phyloP scores from a whole-genome alignment of 2,329 filamentous ascomycete genomes.

The Neoascochyta sp. region DNA sequence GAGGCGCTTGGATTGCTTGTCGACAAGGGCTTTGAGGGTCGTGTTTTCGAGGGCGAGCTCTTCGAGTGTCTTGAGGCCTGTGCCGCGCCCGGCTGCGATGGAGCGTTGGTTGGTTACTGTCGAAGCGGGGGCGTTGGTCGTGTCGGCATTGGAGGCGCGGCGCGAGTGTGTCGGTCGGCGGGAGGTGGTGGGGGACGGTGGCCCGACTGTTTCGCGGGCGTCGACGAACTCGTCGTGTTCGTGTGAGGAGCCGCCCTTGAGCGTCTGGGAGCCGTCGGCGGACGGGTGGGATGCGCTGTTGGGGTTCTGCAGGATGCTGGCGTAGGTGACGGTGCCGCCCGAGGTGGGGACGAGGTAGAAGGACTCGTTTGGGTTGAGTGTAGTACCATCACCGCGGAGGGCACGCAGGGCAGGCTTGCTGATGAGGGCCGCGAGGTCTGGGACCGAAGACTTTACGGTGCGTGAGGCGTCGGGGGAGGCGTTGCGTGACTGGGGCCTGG shows the following conservation, averaged over 20 bases:
- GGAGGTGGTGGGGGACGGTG: slow-evolving; percentile 45
- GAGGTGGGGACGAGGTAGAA: slow-evolving; percentile 95
- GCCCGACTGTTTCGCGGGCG: slow-evolving; percentile 63
- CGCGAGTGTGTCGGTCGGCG: slow-evolving; percentile 34
- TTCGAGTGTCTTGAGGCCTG: slow-evolving; percentile 67
- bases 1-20: slow-evolving; percentile 81
- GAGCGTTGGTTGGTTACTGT: slow-evolving; percentile 24
- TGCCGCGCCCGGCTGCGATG: slow-evolving; percentile 33
- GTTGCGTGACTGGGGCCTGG: no score
- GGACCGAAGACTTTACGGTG: slow-evolving; percentile 50
- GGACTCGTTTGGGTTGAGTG: slow-evolving; percentile 40
- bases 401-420: slow-evolving; percentile 81
- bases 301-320: slow-evolving; percentile 65
- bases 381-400: slow-evolving; percentile 63
- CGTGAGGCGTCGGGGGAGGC: slow-evolving; percentile 29
- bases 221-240: slow-evolving; percentile 78
- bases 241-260: slow-evolving; percentile 23
- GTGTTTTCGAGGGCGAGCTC: slow-evolving; percentile 87
- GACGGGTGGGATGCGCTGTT: slow-evolving; percentile 38
- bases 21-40: slow-evolving; percentile 77
- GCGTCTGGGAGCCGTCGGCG: slow-evolving; percentile 38
- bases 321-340: slow-evolving; percentile 88
- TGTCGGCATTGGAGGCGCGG: slow-evolving; percentile 2
- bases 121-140: slow-evolving; percentile 3
- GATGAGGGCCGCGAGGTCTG: slow-evolving; percentile 79